A percentile compares a stretch with the other conserved stretches of the same genome.
Evolutionary conservation across 2,329 filamentous ascomycete species (phyloP).

Genomic region (Colletotrichum musicola): DNA sequence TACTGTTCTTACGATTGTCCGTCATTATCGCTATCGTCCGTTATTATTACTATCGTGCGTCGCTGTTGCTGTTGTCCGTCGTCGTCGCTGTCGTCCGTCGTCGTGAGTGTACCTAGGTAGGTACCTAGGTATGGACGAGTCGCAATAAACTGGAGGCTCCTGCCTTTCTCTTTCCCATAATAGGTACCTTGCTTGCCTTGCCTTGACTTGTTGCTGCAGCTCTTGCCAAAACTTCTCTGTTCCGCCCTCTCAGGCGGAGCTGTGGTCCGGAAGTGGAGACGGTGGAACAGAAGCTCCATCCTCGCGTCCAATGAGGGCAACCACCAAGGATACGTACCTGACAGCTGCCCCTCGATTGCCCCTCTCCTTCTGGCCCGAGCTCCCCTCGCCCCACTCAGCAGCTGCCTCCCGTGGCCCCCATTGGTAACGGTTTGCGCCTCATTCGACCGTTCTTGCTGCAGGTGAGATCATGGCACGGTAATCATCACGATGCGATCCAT

Average conservation of each 20-base stretch:
- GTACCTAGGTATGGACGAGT: no score
- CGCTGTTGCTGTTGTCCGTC: no score
- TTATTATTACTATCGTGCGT: no score
- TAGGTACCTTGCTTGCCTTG: no score
- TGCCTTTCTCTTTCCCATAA: no score
- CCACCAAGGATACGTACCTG: slow-evolving; percentile 13
- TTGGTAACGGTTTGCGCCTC: slow-evolving; percentile 20
- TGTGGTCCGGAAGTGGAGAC: slow-evolving; percentile 28
- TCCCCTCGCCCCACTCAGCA: background rate
- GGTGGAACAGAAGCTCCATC: slow-evolving; percentile 7
- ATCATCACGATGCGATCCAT: slow-evolving; percentile 17
- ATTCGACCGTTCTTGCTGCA: slow-evolving; percentile 19
- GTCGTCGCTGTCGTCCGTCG: no score
- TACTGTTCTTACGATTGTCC: no score
- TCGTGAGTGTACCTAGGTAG: no score
- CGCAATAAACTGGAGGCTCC: no score
- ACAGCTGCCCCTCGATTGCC: slow-evolving; percentile 21
- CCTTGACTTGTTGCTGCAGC: background rate
- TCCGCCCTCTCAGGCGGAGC: slow-evolving; percentile 13
- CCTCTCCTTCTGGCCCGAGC: slow-evolving; percentile 35
- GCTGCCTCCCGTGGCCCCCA: background rate
- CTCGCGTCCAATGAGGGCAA: background rate
- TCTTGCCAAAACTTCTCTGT: background rate
- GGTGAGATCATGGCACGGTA: slow-evolving; percentile 37
- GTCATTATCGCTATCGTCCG: no score